Percentiles rank a stretch among this genome's conserved stretches.
These are phyloP conservation scores for Lepiota venenata DNA, from an alignment of 768 basidiomycete species.

Conservation along the genomic window DNA sequence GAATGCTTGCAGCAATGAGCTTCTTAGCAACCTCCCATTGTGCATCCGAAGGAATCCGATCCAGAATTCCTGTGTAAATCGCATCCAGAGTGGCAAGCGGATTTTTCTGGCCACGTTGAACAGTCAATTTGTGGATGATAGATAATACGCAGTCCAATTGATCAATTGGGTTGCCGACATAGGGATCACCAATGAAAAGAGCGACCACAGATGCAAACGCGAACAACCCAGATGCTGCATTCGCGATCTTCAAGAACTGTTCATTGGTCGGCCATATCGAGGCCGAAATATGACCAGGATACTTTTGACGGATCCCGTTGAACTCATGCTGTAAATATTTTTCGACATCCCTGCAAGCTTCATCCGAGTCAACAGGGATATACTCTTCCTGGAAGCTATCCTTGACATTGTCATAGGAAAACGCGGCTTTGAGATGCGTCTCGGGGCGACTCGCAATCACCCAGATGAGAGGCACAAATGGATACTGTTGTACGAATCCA, in stretches of 20 bases:
- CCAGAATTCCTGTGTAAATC: too few relatives aligned
- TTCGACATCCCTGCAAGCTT: too few relatives aligned
- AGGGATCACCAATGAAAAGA: too few relatives aligned
- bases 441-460: constrained; percentile 25
- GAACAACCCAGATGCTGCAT: too few relatives aligned
- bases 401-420: not conserved
- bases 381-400: not conserved
- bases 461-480: constrained; percentile 18
- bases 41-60: too few relatives aligned
- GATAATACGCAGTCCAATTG: constrained; percentile 17
- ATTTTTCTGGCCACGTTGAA: not conserved
- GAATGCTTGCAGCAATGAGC: not conserved
- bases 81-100: constrained; percentile 10
- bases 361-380: constrained; percentile 7
- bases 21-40: too few relatives aligned
- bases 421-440: constrained; percentile 14
- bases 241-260: constrained; percentile 13
- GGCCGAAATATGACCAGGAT: not conserved
- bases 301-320: too few relatives aligned
- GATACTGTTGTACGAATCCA: not conserved
- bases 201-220: too few relatives aligned
- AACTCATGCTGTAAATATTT: too few relatives aligned
- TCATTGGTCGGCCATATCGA: constrained; percentile 17
- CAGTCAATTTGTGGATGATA: not conserved
- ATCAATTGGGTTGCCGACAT: too few relatives aligned